These are phyloP conservation scores for Colletotrichum spaethianum DNA, from an alignment of 2,329 filamentous ascomycete species.

Conservation along the genomic window DNA sequence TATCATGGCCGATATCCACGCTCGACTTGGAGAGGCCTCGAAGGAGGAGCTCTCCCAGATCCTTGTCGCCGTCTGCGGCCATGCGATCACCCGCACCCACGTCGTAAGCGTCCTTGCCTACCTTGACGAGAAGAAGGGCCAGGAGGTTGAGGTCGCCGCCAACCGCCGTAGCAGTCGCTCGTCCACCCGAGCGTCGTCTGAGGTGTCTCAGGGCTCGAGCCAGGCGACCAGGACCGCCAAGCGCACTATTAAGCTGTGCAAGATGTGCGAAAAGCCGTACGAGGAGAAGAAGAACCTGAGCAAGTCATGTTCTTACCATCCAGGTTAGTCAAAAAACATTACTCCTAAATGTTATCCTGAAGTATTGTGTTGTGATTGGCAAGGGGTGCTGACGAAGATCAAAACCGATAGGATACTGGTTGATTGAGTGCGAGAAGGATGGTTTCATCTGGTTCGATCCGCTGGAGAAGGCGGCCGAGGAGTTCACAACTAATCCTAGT, in stretches of 20 bases:
- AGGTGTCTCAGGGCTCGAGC: constrained; percentile 25
- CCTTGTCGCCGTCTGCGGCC: constrained; percentile 4
- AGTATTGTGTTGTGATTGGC: background rate
- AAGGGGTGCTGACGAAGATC: background rate
- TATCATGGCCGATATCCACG: constrained; percentile 2
- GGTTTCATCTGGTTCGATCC: constrained; percentile 8
- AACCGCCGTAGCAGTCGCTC: constrained; percentile 17
- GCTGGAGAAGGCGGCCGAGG: constrained; percentile 10
- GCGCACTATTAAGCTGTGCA: constrained; percentile 24
- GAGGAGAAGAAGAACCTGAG: constrained; percentile 24
- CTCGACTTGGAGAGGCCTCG: constrained; percentile 9
- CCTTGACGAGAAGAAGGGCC: constrained; percentile 14
- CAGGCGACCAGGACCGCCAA: background rate
- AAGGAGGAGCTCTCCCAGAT: constrained; percentile 28
- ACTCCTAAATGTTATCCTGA: too few species aligned
- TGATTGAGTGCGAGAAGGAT: constrained; percentile 25
- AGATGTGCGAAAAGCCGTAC: constrained; percentile 9
- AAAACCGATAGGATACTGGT: constrained; percentile 15
- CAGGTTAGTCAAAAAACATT: background rate
- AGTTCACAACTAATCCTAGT: constrained; percentile 3
- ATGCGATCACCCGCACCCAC: constrained; percentile 18
- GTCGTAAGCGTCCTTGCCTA: constrained; percentile 20
- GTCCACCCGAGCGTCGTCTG: constrained; percentile 12
- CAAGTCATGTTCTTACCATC: constrained; percentile 16
- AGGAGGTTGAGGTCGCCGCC: background rate